phyloP scores from a whole-genome alignment of 495 filamentous ascomycete species.

The Physcia stellaris region DNA sequence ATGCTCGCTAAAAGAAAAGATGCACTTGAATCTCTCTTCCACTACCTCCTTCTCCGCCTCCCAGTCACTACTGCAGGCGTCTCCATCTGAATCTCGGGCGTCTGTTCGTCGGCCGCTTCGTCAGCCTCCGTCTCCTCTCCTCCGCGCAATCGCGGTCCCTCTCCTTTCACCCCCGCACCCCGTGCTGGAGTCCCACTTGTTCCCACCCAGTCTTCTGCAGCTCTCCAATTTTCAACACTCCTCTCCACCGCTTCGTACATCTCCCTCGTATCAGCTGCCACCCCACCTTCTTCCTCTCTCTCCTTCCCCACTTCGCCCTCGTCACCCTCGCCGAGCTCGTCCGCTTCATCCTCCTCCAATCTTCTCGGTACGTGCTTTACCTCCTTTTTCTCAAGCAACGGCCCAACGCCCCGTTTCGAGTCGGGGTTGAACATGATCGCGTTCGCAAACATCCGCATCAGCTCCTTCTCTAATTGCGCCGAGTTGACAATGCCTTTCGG shows the following conservation, averaged over 20 bases:
- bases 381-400: conserved; percentile 33
- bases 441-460: conserved; percentile 96
- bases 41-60: conserved; percentile 10
- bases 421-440: conserved; percentile 94
- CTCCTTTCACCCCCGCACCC: conserved; percentile 8
- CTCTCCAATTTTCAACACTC: conserved; percentile 42
- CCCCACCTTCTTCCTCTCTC: conserved; percentile 52
- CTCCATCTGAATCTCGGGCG: conserved; percentile 16
- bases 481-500: conserved; percentile 88
- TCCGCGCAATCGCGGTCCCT: neutral
- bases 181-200: conserved; percentile 8
- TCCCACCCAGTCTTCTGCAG: conserved; percentile 32
- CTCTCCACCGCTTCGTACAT: conserved; percentile 73
- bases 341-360: conserved; percentile 12
- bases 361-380: conserved; percentile 17
- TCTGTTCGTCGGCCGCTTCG: conserved; percentile 19
- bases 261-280: conserved; percentile 66
- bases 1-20: too few species aligned
- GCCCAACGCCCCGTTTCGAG: conserved; percentile 49
- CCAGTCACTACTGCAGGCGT: conserved; percentile 12
- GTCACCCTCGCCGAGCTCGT: conserved; percentile 15
- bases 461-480: conserved; percentile 83
- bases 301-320: conserved; percentile 33
- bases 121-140: conserved; percentile 11
- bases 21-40: too few species aligned